Conservation (phyloP, 2,329 filamentous ascomycete genomes). For the Aspergillus tubingensis region DNA sequence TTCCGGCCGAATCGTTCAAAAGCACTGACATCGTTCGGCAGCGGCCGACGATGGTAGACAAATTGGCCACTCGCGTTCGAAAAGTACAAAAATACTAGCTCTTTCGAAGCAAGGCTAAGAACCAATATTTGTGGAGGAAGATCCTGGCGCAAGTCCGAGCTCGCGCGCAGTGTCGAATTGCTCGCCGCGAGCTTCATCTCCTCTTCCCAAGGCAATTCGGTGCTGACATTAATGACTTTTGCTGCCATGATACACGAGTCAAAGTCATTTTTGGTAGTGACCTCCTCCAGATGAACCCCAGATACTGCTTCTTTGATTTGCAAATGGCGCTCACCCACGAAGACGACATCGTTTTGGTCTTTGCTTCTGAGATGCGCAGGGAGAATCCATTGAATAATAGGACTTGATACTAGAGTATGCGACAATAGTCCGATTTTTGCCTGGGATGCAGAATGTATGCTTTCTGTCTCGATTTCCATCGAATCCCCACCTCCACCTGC, state of each 20-base stretch:
- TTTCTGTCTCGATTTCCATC: slow-evolving; percentile 21
- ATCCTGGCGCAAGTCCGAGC: slow-evolving; percentile 18
- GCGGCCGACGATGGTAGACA: slow-evolving; percentile 58
- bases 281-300: slow-evolving; percentile 68
- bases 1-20: slow-evolving; percentile 62
- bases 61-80: slow-evolving; percentile 57
- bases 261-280: slow-evolving; percentile 80
- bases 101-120: slow-evolving; percentile 71
- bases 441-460: slow-evolving; percentile 18
- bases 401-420: slow-evolving; percentile 74
- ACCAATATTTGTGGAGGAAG: slow-evolving; percentile 80
- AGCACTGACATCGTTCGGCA: slow-evolving; percentile 58
- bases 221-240: slow-evolving; percentile 66
- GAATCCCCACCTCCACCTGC: slow-evolving; percentile 8
- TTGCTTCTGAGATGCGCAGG: slow-evolving; percentile 74
- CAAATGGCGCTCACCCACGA: slow-evolving; percentile 79
- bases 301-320: slow-evolving; percentile 73
- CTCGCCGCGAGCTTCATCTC: slow-evolving; percentile 30
- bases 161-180: slow-evolving; percentile 7
- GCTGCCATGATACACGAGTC: slow-evolving; percentile 76
- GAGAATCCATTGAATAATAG: slow-evolving; percentile 73
- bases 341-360: slow-evolving; percentile 76
- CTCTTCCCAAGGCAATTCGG: slow-evolving; percentile 41
- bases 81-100: slow-evolving; percentile 76
- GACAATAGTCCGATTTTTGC: slow-evolving; percentile 73